These are phyloP conservation scores for Saccharomyces hybrid DNA, from an alignment of 1,139 yeast species.

Conservation along the genomic window DNA sequence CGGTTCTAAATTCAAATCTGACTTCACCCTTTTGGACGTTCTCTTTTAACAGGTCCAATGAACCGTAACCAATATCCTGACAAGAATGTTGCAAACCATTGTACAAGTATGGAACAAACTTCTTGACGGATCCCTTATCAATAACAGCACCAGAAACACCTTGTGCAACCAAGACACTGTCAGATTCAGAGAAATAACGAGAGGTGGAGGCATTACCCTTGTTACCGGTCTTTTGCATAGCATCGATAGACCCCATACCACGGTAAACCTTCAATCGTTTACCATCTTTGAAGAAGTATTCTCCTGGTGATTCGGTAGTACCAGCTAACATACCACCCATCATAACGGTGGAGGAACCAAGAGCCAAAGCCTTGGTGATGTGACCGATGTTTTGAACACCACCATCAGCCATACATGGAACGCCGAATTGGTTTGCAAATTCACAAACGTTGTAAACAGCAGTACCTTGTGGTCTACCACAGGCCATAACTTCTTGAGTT, in stretches of 20 bases:
- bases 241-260: slow-evolving; percentile 99
- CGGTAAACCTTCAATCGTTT: slow-evolving; percentile 95
- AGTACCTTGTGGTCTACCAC: slow-evolving; percentile 99
- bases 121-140: slow-evolving; percentile 91
- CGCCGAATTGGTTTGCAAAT: slow-evolving; percentile 31
- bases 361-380: slow-evolving; percentile 90
- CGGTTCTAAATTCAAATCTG: too few relatives aligned
- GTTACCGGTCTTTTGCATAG: slow-evolving; percentile 88
- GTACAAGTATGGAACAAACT: slow-evolving; percentile 88
- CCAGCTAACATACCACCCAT: slow-evolving; percentile 99
- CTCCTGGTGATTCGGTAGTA: slow-evolving; percentile 97
- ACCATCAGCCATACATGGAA: slow-evolving; percentile 93
- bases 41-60: slow-evolving; percentile 33
- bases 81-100: slow-evolving; percentile 97
- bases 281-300: slow-evolving; percentile 95
- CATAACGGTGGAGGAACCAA: slow-evolving; percentile 97
- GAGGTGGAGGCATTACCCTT: slow-evolving; percentile 96
- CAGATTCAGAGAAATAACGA: slow-evolving; percentile 94
- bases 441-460: slow-evolving; percentile 42
- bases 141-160: slow-evolving; percentile 97
- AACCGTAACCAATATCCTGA: slow-evolving; percentile 89
- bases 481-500: slow-evolving; percentile 99
- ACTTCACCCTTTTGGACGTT: too few relatives aligned
- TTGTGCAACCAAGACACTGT: slow-evolving; percentile 94
- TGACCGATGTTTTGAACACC: slow-evolving; percentile 99